A percentile compares a stretch with the other conserved stretches of the same genome.
Conservation (phyloP, 495 filamentous ascomycete genomes). For the Lasiosphaeria miniovina region DNA sequence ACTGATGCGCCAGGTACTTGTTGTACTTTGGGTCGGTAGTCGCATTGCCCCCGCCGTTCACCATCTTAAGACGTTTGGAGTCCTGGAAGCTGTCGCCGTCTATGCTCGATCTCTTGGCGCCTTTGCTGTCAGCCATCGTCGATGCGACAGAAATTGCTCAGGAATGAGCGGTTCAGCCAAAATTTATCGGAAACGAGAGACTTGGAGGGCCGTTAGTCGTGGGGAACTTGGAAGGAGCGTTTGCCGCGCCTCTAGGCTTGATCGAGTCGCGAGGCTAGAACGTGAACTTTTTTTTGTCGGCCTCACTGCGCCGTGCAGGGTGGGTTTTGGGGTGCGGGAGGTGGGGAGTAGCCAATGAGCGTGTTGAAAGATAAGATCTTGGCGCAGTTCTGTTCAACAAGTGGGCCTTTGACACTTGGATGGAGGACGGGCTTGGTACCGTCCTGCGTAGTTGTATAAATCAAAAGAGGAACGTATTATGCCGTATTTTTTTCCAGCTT, state of each 20-base stretch:
- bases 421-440: no score
- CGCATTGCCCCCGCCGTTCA: slow-evolving; percentile 27
- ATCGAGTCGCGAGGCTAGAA: neutral
- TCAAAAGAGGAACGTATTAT: no score
- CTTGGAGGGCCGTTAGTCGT: neutral
- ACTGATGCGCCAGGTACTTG: slow-evolving; percentile 90
- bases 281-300: slow-evolving; percentile 9
- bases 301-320: neutral
- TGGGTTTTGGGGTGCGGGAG: neutral
- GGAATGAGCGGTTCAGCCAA: neutral
- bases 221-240: neutral
- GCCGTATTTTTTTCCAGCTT: no score
- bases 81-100: slow-evolving; percentile 28
- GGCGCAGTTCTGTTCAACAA: no score
- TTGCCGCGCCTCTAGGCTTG: neutral
- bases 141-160: neutral
- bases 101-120: slow-evolving; percentile 31
- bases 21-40: slow-evolving; percentile 53
- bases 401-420: no score
- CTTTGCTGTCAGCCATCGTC: slow-evolving; percentile 20
- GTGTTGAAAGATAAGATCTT: neutral
- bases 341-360: slow-evolving; percentile 4
- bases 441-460: no score
- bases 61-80: slow-evolving; percentile 33
- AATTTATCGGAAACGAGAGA: neutral